phyloP scores from a whole-genome alignment of 768 basidiomycete species.

The Naganishia vaughanmartiniae region DNA sequence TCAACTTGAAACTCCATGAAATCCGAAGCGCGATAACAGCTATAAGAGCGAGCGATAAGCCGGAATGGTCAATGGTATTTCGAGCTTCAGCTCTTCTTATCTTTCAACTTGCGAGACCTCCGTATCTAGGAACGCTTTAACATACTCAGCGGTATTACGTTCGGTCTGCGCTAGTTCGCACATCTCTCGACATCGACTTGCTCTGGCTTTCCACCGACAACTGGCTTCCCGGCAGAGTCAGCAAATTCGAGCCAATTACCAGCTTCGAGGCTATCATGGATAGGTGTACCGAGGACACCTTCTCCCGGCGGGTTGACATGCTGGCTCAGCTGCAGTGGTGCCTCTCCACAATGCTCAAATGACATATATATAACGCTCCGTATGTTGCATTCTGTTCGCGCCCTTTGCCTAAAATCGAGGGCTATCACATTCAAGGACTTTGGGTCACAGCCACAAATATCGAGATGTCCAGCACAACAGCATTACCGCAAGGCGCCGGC shows the following conservation, averaged over 20 bases:
- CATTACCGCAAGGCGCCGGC: slow-evolving; percentile 73
- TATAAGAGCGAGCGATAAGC: neutral
- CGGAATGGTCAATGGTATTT: neutral
- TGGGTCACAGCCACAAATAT: neutral
- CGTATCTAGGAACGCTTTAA: neutral
- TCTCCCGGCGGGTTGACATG: too few species aligned
- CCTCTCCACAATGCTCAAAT: neutral
- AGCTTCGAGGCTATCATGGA: neutral
- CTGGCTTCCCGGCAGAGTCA: neutral
- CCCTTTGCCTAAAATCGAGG: neutral
- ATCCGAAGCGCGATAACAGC: slow-evolving; percentile 2
- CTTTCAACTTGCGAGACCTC: neutral
- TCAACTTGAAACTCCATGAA: too few species aligned
- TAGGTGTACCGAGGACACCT: neutral
- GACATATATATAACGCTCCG: neutral
- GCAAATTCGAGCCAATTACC: neutral
- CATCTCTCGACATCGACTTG: neutral
- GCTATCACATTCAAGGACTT: neutral
- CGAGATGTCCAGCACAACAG: slow-evolving; percentile 7
- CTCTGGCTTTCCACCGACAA: neutral
- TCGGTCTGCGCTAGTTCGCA: neutral
- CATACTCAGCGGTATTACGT: neutral
- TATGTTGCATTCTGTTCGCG: neutral
- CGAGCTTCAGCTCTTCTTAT: neutral
- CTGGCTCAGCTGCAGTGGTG: neutral